A percentile compares a stretch with the other conserved stretches of the same genome.
Conservation (phyloP, 768 basidiomycete species). For the Termitomyces sp. region DNA sequence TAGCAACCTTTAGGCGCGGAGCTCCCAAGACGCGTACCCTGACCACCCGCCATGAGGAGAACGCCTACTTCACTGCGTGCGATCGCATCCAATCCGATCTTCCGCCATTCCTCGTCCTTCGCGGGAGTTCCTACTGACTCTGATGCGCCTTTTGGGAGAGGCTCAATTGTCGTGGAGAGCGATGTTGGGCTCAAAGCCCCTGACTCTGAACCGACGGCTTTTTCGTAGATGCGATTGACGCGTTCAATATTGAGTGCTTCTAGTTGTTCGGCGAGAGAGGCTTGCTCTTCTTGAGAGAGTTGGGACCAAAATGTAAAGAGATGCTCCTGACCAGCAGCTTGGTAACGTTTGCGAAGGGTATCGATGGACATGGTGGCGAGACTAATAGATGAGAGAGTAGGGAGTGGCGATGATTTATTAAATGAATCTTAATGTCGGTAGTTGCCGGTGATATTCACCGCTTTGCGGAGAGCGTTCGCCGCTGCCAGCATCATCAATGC, state of each 20-base stretch:
- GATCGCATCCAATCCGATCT: constrained; percentile 78
- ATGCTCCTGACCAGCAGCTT: constrained; percentile 83
- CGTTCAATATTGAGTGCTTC: constrained; percentile 81
- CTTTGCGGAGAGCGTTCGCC: background rate
- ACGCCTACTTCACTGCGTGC: constrained; percentile 87
- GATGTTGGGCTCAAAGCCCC: constrained; percentile 37
- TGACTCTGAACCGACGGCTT: constrained; percentile 69
- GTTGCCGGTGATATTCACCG: constrained; percentile 15
- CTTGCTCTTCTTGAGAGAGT: constrained; percentile 64
- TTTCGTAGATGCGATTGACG: constrained; percentile 85
- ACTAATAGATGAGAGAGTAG: background rate
- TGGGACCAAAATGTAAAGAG: constrained; percentile 85
- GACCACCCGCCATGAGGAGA: constrained; percentile 96
- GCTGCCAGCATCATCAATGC: background rate
- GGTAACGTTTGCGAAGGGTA: constrained; percentile 60
- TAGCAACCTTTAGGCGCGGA: constrained; percentile 96
- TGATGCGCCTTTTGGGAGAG: constrained; percentile 75
- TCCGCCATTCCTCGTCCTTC: constrained; percentile 73
- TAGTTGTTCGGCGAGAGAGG: constrained; percentile 68
- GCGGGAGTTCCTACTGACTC: constrained; percentile 57
- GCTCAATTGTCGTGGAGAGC: constrained; percentile 52
- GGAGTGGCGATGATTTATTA: background rate
- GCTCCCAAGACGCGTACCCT: constrained; percentile 93
- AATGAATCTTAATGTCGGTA: constrained; percentile 13
- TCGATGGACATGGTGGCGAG: constrained; percentile 54